Base-by-base conservation (phyloP, 345 rosid species). In the Microthlaspi erraticum region DNA sequence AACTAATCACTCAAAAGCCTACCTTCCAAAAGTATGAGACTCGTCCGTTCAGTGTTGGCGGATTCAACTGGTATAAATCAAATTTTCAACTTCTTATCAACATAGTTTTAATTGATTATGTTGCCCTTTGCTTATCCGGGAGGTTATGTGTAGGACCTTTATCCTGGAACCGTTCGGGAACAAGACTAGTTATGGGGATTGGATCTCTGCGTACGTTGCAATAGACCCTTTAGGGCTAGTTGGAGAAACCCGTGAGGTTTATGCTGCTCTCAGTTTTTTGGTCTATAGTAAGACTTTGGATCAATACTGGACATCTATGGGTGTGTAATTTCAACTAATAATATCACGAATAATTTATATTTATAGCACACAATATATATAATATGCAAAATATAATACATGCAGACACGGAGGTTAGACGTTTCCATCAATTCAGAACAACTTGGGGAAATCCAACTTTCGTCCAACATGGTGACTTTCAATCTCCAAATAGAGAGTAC, bases 11-110 rank as follows among this genome's bases (percentile, higher is more conserved):
- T 10, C 14, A 0, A 1, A 3, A 29, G 17, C 42, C 60, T 0
- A 55, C 1, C 42, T 16, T 64, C 0, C 0, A 41, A 26, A 44
- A 67, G 54, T 53, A 41, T 5, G 72, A 53, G n/a, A 53, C 20
- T 12, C 63, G 72, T 32, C 72, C 72, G 2, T 67, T 67, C 34
- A 41, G 19, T 12, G 34, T 54, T 0, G 72, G 42, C 1, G 72
- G 72, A 42, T 67, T 53, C 44, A 67, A 67, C 63, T 67, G 63
- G 72, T 67, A 67, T 31, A 34, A 8, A 23, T 18, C 2, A 3
- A 29, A 8, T 4, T 0, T 4, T 12, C 6, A 34, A 33, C 19
- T 18, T 36, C 16, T 32, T 8, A 8, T 26, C n/a, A 4, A 13
- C 23, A n/a, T 61, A 2, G n/a, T 5, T 66, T 19, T 19, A 8